Evolutionary conservation across 371 early-diverging fungal species (phyloP), one percentile per base, ranked within the genome.

Genomic region (Mortierella polycephala): DNA sequence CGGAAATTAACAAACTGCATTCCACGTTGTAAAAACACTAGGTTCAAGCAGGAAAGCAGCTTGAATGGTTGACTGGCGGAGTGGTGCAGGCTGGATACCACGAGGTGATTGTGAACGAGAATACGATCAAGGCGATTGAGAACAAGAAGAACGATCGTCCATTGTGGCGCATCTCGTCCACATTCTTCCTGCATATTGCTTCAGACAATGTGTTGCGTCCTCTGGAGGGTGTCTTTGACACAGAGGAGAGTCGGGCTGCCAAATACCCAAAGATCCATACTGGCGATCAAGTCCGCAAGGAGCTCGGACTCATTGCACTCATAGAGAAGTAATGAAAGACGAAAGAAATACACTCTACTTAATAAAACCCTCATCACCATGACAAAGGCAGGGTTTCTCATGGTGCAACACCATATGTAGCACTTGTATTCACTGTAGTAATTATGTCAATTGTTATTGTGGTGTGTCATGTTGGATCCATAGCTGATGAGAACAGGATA

Each of bases 41-140:
- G 72, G 73, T 92, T 9, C 92, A 92, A 64, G 91, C 92, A 13
- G 92, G 91, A 30, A 89, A 90, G 82, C 88, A 91, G 74, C 62
- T 91, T 53, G 91, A 92, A 71, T 85, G 83, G 82, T 67, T 91
- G 62, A 92, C 92, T 6, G 90, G 91, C 10, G 92, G 92, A 21
- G 77, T 75, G 23, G 83, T 91, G 10, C 64, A 71, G 63, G 92
- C 92, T 2, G 92, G 92, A 45, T 92, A 86, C 82, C 92, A 92
- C 57, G 91, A 92, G 63, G 92, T 92, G n/a, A 82, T 86, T 45
- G 89, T 91, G 21, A 88, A 83, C 52, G 82, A 85, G 55, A 75
- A 66, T 1, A 90, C 92, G 0, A 57, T 84, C 23, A 69, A 79
- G 60, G 86, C 85, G 42, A 86, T 85, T 50, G 82, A 83, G 69